These are phyloP conservation scores for Globisporangium orthogonon DNA, from an alignment of 352 stramenopile genomes.

Conservation along the genomic window DNA sequence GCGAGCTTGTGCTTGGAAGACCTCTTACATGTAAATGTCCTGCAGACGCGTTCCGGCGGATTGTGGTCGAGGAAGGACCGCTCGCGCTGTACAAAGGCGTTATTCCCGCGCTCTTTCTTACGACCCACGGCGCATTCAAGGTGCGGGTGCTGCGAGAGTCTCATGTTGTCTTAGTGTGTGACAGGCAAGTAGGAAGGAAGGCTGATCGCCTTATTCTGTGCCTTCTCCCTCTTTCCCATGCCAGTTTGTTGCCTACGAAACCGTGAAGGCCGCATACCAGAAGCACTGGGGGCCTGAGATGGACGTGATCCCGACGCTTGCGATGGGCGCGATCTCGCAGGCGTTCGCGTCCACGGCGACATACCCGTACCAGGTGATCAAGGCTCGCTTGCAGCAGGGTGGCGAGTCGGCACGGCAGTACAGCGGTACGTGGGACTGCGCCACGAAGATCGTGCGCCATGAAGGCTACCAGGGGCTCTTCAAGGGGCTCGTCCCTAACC, in stretches of 20 bases:
- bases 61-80: slow-evolving; percentile 93
- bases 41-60: slow-evolving; percentile 89
- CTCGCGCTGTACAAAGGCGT: slow-evolving; percentile 94
- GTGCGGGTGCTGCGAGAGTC: slow-evolving; percentile 9
- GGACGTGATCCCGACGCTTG: slow-evolving; percentile 57
- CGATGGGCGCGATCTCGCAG: slow-evolving; percentile 78
- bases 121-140: slow-evolving; percentile 96
- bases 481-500: slow-evolving; percentile 93
- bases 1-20: too few relatives aligned
- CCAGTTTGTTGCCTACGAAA: slow-evolving; percentile 79
- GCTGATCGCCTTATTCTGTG: background rate
- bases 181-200: background rate
- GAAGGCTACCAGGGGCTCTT: slow-evolving; percentile 94
- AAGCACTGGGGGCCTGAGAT: slow-evolving; percentile 54
- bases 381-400: slow-evolving; percentile 93
- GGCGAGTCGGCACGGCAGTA: slow-evolving; percentile 79
- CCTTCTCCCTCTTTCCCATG: background rate
- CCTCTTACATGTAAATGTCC: background rate
- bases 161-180: background rate
- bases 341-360: slow-evolving; percentile 83
- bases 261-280: slow-evolving; percentile 62
- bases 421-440: slow-evolving; percentile 86
- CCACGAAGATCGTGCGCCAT: slow-evolving; percentile 79
- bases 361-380: slow-evolving; percentile 97
- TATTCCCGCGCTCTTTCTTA: slow-evolving; percentile 93